A percentile compares a stretch with the other conserved stretches of the same genome.
phyloP scores from a whole-genome alignment of 2,329 filamentous ascomycete genomes.

The Aspergillaceae sp. region DNA sequence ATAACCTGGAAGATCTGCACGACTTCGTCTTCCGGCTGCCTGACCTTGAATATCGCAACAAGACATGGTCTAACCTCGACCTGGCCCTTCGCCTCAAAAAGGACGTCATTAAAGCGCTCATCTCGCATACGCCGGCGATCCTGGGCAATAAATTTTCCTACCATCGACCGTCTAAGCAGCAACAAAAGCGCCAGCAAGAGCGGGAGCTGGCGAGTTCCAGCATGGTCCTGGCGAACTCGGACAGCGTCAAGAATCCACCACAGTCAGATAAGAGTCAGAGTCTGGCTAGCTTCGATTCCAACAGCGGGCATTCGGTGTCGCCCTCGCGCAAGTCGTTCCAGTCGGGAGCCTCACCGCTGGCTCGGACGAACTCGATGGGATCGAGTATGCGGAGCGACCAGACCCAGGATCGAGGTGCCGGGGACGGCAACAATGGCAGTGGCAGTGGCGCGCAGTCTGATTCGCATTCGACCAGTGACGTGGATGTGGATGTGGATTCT shows the following conservation, averaged over 20 bases:
- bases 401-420: constrained; percentile 10
- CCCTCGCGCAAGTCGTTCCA: constrained; percentile 28
- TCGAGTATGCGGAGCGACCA: constrained; percentile 21
- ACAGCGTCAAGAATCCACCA: constrained; percentile 19
- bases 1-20: constrained; percentile 93
- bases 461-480: constrained; percentile 26
- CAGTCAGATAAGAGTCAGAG: constrained; percentile 24
- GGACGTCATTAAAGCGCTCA: constrained; percentile 84
- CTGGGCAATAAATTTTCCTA: constrained; percentile 95
- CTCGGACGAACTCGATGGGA: constrained; percentile 25
- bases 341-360: constrained; percentile 29
- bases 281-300: constrained; percentile 30
- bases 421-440: too few relatives aligned
- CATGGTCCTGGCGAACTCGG: constrained; percentile 48
- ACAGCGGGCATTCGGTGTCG: constrained; percentile 29
- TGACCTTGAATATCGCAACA: constrained; percentile 91
- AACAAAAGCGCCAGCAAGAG: constrained; percentile 71
- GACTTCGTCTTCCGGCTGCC: constrained; percentile 96
- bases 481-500: constrained; percentile 25
- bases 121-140: constrained; percentile 91
- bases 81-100: constrained; percentile 87
- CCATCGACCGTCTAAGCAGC: constrained; percentile 71
- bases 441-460: constrained; percentile 13
- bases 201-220: constrained; percentile 77
- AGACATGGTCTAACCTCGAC: constrained; percentile 97